Base-by-base conservation (phyloP, 148 eudicot genomes). In the Silene uniflora region DNA sequence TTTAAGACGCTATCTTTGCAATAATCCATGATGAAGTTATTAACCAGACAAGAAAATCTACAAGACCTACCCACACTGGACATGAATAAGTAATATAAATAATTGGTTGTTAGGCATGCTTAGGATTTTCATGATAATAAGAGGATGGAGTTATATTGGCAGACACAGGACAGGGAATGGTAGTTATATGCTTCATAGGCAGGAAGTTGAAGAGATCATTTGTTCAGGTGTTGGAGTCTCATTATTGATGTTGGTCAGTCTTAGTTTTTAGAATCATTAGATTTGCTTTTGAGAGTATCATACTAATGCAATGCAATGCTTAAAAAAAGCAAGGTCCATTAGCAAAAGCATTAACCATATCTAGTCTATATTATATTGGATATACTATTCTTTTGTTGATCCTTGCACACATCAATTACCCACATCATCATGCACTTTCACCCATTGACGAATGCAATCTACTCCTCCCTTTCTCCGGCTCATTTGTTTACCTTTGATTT, bases 101-200 rank as follows among this genome's bases (percentile, higher is more conserved):
- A 68, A 76, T 81, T 81, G 80, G 73, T 73, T 67, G 73, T 72
- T 47, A 58, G 73, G 83, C 83, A 81, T 81, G 83, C 83, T 72
- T 74, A 59, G 17, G 2, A 58, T 19, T 12, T 72, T 58, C 46
- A 78, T 62, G 70, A 80, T 75, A 59, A 76, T 61, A 67, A 49
- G 73, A 73, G 39, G 75, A 23, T 19, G 62, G 16, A 68, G 23
- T 59, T 76, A n/a, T 44, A 75, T 72, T 81, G 83, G 83, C 76
- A 81, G 79, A 76, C 83, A 78, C n/a, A 2, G 63, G 73, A 59
- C 68, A 39, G 64, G 65, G 64, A 17, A 80, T 54, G 75, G 71
- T 80, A 75, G 79, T 70, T 75, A 70, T 75, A 70, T 80, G 59
- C 72, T 67, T 76, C 73, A 46, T 75, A 59, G 52, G 16, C 23